Evolutionary conservation across 495 filamentous ascomycete species (phyloP), one percentile per base, ranked within the genome.

Genomic region (Niebla homalea): DNA sequence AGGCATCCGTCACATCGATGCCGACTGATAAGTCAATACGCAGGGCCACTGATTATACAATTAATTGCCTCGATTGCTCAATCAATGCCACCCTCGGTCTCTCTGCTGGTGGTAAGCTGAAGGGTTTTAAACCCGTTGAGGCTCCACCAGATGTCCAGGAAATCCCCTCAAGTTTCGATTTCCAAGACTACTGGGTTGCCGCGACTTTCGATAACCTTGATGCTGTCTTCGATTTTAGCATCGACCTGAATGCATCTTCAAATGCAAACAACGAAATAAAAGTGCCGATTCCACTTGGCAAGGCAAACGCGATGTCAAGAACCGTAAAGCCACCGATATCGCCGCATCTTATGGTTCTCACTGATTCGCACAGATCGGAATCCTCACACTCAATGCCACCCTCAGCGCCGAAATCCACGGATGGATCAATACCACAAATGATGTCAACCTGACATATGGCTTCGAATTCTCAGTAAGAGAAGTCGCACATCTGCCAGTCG

Each of bases 111-210:
- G 49, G 49, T 41, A 45, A 51, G 1, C 26, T 46, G 39, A 45
- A 16, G 19, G 19, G 20, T 47, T 35, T 22, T 25, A 19, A 7
- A 19, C 20, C 18, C 23, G 21, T 35, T 41, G 44, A 46, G 18
- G 32, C 23, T 43, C 49, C 18, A 20, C 49, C 40, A 23, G 49
- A 51, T 46, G 49, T 51, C 23, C 38, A 25, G 5, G 11, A 51
- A 46, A 21, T 51, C 38, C 49, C 43, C 23, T 43, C 49, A 2
- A 73, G 44, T 29, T 51, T 51, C 19, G 15, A 51, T 26, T 51
- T 51, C 29, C 5, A 23, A 23, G 49, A 35, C 26, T 26, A 46
- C 41, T 51, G 49, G 49, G 49, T 45, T 26, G 49, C 38, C 44
- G 49, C 49, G 1, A 51, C 49, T 2, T 51, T 51, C 16, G 39